Percentiles rank a stretch among this genome's conserved stretches.
Conservation (phyloP, 768 basidiomycete species). For the Psilocybe cyanescens region DNA sequence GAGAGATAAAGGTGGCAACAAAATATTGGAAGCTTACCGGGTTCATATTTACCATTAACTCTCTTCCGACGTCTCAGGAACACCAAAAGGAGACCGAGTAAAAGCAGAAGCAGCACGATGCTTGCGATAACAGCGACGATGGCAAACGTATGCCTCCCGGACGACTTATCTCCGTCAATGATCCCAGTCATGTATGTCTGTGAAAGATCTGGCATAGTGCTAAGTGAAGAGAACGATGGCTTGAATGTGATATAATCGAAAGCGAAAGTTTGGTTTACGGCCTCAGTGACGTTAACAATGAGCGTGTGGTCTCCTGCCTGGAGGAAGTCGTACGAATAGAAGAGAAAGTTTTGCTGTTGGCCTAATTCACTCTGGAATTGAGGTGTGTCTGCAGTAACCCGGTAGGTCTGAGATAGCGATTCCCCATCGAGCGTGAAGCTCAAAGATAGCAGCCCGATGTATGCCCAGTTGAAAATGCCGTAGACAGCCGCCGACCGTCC, state of each 20-base stretch:
- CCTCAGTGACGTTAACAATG: conserved; percentile 23
- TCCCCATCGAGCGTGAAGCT: conserved; percentile 28
- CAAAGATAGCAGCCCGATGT: conserved; percentile 23
- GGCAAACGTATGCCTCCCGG: conserved; percentile 1
- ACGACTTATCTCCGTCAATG: neutral
- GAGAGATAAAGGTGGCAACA: too few species aligned
- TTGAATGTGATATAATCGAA: conserved; percentile 32
- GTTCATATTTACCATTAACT: neutral
- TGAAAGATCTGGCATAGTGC: conserved; percentile 19
- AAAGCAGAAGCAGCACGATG: conserved; percentile 1
- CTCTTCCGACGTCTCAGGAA: neutral
- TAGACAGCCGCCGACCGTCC: conserved; percentile 28
- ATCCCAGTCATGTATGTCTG: neutral
- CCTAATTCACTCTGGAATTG: conserved; percentile 22
- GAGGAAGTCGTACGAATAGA: conserved; percentile 25
- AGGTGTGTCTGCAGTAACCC: conserved; percentile 21
- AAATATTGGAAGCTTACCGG: conserved; percentile 1
- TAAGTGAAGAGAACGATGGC: conserved; percentile 23
- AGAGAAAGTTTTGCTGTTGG: conserved; percentile 26
- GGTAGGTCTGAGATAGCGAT: conserved; percentile 21
- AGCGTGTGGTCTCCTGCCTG: conserved; percentile 27
- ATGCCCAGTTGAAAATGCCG: conserved; percentile 27
- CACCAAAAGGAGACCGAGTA: conserved; percentile 1
- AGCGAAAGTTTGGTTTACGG: conserved; percentile 25
- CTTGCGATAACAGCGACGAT: conserved; percentile 5